A percentile compares a stretch with the other conserved stretches of the same genome.
These are phyloP conservation scores for Picea glauca DNA, from an alignment of 75 land plant species.

Conservation along the genomic window DNA sequence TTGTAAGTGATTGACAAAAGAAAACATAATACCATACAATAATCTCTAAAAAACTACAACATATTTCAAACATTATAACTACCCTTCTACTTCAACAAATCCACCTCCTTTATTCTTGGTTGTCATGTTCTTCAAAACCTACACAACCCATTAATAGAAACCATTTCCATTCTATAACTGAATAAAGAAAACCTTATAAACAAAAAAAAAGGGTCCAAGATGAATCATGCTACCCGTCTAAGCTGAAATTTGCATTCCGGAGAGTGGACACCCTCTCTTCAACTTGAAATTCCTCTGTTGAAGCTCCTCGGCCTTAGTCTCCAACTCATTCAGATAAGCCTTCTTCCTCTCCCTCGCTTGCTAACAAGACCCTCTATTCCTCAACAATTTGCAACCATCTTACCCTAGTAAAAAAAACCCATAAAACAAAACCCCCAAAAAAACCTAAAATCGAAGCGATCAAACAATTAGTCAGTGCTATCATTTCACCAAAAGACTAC, in stretches of 20 bases:
- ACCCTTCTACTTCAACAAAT: neutral
- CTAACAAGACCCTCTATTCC: constrained; percentile 62
- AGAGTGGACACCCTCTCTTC: constrained; percentile 48
- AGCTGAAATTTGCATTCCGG: constrained; percentile 51
- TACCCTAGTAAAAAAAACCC: no score
- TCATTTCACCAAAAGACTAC: no score
- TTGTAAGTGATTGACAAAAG: no score
- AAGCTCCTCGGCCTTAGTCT: constrained; percentile 37
- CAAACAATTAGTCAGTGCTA: no score
- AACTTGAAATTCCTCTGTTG: constrained; percentile 38
- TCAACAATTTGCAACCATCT: constrained; percentile 25
- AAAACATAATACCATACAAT: no score
- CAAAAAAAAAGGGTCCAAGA: neutral
- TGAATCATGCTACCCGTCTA: constrained; percentile 25
- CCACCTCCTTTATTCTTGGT: neutral
- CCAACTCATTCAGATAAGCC: constrained; percentile 52
- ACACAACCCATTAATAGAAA: neutral
- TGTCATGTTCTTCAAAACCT: constrained; percentile 7
- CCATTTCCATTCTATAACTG: neutral
- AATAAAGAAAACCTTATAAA: neutral
- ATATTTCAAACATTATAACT: no score
- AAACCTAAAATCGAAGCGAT: no score
- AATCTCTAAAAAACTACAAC: no score
- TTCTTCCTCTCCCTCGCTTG: constrained; percentile 68
- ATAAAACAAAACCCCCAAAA: no score